These are phyloP conservation scores for Mycena galericulata DNA, from an alignment of 768 basidiomycete genomes.

Conservation along the genomic window DNA sequence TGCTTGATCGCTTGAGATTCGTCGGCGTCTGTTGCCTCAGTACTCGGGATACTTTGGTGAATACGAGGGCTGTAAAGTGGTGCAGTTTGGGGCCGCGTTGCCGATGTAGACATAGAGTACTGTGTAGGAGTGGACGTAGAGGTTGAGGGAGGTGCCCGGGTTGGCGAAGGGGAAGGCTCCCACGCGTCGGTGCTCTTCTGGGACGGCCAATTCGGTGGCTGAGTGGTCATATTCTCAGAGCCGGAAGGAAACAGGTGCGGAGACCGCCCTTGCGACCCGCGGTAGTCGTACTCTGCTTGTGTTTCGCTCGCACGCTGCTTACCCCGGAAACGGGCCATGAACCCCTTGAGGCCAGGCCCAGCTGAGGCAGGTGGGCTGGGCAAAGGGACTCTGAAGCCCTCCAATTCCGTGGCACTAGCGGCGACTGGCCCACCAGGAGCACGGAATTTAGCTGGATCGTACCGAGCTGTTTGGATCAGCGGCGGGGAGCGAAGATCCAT, in stretches of 20 bases:
- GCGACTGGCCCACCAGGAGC: constrained; percentile 48
- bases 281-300: constrained; percentile 44
- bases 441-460: constrained; percentile 55
- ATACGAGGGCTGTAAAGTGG: constrained; percentile 28
- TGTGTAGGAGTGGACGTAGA: constrained; percentile 25
- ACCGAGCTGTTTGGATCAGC: constrained; percentile 51
- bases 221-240: constrained; percentile 30
- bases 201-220: constrained; percentile 21
- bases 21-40: constrained; percentile 43
- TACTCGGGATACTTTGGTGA: constrained; percentile 35
- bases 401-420: constrained; percentile 63
- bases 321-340: constrained; percentile 82
- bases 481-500: constrained; percentile 55
- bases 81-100: constrained; percentile 10
- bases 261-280: constrained; percentile 26
- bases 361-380: constrained; percentile 78
- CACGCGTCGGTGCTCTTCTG: constrained; percentile 4
- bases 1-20: constrained; percentile 73
- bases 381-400: constrained; percentile 65
- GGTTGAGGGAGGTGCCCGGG: constrained; percentile 5
- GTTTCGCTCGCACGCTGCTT: constrained; percentile 55
- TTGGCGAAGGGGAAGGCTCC: constrained; percentile 5
- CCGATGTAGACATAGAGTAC: not conserved
- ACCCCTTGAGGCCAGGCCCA: constrained; percentile 80
- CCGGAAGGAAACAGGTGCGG: constrained; percentile 45